A percentile compares a stretch with the other conserved stretches of the same genome.
Evolutionary conservation across 2,329 filamentous ascomycete genomes (phyloP).

Genomic region (Ophiostoma fasciatum): DNA sequence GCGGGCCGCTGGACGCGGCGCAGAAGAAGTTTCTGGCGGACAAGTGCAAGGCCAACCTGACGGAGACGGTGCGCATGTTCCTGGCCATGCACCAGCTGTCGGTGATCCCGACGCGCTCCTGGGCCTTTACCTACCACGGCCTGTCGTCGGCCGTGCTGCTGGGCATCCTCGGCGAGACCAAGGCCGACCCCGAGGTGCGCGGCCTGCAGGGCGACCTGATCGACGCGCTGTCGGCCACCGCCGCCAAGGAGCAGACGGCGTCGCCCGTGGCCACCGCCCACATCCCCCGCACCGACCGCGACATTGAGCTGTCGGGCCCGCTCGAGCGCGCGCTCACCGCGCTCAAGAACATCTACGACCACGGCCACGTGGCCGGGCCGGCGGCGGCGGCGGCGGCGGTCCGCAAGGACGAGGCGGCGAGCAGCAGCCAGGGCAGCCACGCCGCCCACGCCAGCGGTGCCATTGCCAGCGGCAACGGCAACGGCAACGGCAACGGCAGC

Average conservation of each 20-base stretch:
- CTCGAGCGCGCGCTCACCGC: constrained; percentile 45
- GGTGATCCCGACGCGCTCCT: constrained; percentile 50
- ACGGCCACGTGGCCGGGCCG: constrained; percentile 40
- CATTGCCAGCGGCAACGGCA: too few relatives aligned
- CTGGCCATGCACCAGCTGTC: constrained; percentile 54
- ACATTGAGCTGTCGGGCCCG: constrained; percentile 47
- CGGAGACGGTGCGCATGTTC: constrained; percentile 54
- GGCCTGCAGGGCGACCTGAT: constrained; percentile 51
- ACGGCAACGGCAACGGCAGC: too few relatives aligned
- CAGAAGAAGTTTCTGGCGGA: constrained; percentile 42
- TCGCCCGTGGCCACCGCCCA: constrained; percentile 38
- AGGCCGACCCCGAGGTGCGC: constrained; percentile 46
- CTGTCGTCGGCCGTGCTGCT: constrained; percentile 50
- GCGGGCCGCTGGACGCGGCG: constrained; percentile 28
- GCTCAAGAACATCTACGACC: constrained; percentile 51
- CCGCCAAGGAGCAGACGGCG: constrained; percentile 40
- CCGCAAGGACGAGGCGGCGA: constrained; percentile 32
- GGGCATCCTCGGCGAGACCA: constrained; percentile 48
- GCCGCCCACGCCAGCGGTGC: too few relatives aligned
- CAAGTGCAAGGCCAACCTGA: constrained; percentile 46
- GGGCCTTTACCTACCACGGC: constrained; percentile 54
- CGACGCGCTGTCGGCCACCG: constrained; percentile 46
- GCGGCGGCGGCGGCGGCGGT: background rate
- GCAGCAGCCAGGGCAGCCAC: constrained; percentile 7
- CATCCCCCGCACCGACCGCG: constrained; percentile 39